Evolutionary conservation across 352 stramenopile genomes (phyloP), one percentile per base, ranked within the genome.

Genomic region (Pythium brachiatum): DNA sequence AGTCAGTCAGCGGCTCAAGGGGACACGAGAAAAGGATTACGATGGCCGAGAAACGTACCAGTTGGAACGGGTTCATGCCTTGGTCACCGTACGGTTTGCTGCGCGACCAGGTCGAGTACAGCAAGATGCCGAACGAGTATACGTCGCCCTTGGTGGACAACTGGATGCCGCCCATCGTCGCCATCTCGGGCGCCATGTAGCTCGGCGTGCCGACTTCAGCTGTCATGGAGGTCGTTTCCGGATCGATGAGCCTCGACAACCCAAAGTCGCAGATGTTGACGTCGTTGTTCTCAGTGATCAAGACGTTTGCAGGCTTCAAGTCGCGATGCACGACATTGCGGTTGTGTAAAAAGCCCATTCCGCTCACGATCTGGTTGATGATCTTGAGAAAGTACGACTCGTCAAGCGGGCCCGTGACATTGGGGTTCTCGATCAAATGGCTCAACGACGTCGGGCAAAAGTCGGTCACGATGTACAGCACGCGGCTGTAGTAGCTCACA

Each of bases 181-280:
- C 88, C 88, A 97, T 96, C 68, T 97, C 89, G 3, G 89, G 89
- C 36, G 87, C 86, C 87, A 96, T 95, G 60, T 95, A 97, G 47
- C 87, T 95, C 16, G 89, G 89, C 27, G 89, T 97, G 26, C 86
- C 87, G 47, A 96, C 87, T 66, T 95, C 86, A 29, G 86, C 86
- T 3, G 86, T 95, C 86, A 95, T 95, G 6, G 82, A 89, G 9
- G 83, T 95, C 46, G 83, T 88, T 39, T 95, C 86, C 1, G 84
- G 82, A 53, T 95, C 86, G 43, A 95, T 93, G 39, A 95, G 73
- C 11, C 86, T 66, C 27, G 86, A 96, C 21, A 98, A 83, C 2
- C 94, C 94, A 75, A 98, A 97, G 72, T 98, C 92, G 60, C 93
- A 98, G 52, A 98, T 91, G 64, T 98, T 98, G 26, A 98, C 75